phyloP scores from a whole-genome alignment of 1,284 basidiomycete genomes.

The Cryptococcus neoformans region DNA sequence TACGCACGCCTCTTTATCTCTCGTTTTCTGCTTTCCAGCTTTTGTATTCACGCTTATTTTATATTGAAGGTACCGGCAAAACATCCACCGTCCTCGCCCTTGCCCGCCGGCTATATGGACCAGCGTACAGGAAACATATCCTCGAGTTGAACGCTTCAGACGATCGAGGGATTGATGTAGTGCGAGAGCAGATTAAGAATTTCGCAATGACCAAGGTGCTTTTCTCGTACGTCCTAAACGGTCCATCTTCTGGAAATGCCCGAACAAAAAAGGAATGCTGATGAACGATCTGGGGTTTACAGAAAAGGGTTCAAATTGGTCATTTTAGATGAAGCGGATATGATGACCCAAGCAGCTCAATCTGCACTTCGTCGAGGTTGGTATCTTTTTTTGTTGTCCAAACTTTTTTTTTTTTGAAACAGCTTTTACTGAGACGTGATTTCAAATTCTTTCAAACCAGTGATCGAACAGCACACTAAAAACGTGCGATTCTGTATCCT shows the following conservation, averaged over 20 bases:
- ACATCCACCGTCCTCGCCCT: slow-evolving; percentile 98
- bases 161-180: slow-evolving; percentile 97
- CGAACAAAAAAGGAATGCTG: neutral
- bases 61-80: slow-evolving; percentile 73
- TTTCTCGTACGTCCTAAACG: slow-evolving; percentile 49
- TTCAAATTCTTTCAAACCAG: slow-evolving; percentile 39
- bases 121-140: slow-evolving; percentile 77
- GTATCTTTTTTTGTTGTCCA: slow-evolving; percentile 8
- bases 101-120: slow-evolving; percentile 87
- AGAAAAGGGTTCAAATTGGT: slow-evolving; percentile 96
- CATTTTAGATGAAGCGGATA: slow-evolving; percentile 97
- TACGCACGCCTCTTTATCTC: slow-evolving; percentile 5
- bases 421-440: neutral
- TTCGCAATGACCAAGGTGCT: slow-evolving; percentile 95
- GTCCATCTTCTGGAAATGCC: neutral
- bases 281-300: neutral
- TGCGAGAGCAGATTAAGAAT: slow-evolving; percentile 97
- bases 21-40: neutral
- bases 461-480: slow-evolving; percentile 98
- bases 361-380: slow-evolving; percentile 80
- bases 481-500: slow-evolving; percentile 99
- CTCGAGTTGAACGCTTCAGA: slow-evolving; percentile 98
- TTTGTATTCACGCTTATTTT: too few relatives aligned
- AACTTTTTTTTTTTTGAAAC: neutral
- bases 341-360: slow-evolving; percentile 99